Evolutionary conservation across 495 filamentous ascomycete genomes (phyloP), one percentile per base, ranked within the genome.

Genomic region (Parathielavia hyrcaniae): DNA sequence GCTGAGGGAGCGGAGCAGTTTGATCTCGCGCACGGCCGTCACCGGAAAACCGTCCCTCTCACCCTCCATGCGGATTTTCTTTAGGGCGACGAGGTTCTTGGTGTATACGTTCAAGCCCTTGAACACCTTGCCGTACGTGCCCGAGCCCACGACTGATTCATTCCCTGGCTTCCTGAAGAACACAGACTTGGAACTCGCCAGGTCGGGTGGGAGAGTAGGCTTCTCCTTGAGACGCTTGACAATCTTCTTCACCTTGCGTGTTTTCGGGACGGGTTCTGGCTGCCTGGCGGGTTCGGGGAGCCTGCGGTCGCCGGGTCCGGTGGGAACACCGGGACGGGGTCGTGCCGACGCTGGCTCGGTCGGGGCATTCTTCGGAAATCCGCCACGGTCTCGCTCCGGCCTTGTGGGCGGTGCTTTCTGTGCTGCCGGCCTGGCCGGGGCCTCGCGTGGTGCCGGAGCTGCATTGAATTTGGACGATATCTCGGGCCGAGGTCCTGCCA

Each of bases 21-120:
- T 97, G 75, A 99, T 93, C 69, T 99, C 95, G 50, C 95, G 85
- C 32, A 97, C 88, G 0, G 95, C 95, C 0, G 95, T 99, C 17
- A 99, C 90, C 5, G 95, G 95, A 64, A 97, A 97, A 0, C 95
- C 95, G 74, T 99, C 95, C 62, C 90, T 84, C 74, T 99, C 93
- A 34, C 91, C 90, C 66, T 97, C 93, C 93, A 97, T 79, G 8
- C 77, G 72, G 54, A 72, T 97, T 85, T 73, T 90, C 75, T 99
- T 99, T 53, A 99, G 73, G 8, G 95, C 95, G 40, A 97, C 95
- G 58, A 89, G 83, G 34, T 84, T 83, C 64, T 91, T 86, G 10
- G 91, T 99, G 62, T 95, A 95, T 14, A 96, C 90, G 69, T 99
- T 91, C 16, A 92, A 79, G n/a, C 86, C 93, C 67, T 97, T 97